These are phyloP conservation scores for Eurotiales sp. DNA, from an alignment of 2,329 filamentous ascomycete genomes.

Conservation along the genomic window DNA sequence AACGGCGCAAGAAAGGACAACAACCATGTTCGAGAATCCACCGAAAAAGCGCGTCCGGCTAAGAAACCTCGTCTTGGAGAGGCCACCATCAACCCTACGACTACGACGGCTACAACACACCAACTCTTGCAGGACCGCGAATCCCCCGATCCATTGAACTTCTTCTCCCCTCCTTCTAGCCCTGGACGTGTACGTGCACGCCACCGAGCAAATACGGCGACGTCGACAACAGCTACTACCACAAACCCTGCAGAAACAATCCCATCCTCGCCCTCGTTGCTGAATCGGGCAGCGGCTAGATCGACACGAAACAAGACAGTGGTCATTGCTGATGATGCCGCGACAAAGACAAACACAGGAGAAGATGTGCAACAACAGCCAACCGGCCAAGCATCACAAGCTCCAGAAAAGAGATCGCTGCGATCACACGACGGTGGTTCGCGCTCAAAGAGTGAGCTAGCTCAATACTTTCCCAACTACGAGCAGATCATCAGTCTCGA, in stretches of 20 bases:
- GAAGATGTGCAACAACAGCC: background rate
- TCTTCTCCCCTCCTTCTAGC: constrained; percentile 19
- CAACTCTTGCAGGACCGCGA: constrained; percentile 17
- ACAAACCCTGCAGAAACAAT: background rate
- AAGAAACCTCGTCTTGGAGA: constrained; percentile 12
- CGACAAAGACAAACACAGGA: background rate
- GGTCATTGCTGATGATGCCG: constrained; percentile 5
- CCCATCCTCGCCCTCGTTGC: too few species aligned
- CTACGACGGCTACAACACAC: background rate
- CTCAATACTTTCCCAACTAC: constrained; percentile 88
- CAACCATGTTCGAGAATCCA: background rate
- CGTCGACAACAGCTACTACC: background rate
- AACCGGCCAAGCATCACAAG: background rate
- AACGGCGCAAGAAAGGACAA: constrained; percentile 1
- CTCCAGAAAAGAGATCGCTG: constrained; percentile 65
- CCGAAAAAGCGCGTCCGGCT: constrained; percentile 4
- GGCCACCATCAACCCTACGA: background rate
- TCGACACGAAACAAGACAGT: constrained; percentile 4
- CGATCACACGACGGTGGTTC: constrained; percentile 79
- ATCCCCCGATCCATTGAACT: constrained; percentile 26
- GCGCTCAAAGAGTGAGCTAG: constrained; percentile 85
- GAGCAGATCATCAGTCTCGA: constrained; percentile 90
- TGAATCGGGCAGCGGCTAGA: background rate
- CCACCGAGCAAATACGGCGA: background rate
- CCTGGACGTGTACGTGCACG: constrained; percentile 1